phyloP scores from a whole-genome alignment of 345 rosid species.

The Pugionium dolabratum region DNA sequence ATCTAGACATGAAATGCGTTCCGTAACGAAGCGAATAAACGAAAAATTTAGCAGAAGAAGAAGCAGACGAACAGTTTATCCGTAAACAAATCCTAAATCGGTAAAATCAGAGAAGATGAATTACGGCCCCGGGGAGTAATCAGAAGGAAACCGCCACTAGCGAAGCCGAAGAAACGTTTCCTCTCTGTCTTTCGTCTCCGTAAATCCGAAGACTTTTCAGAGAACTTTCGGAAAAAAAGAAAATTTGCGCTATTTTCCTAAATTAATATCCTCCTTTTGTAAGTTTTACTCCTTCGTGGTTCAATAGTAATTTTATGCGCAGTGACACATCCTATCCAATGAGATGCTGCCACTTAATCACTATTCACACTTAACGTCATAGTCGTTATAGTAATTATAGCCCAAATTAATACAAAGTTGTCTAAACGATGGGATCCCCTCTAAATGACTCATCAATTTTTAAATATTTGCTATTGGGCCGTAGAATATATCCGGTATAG shows the following conservation, averaged over 20 bases:
- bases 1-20: conserved; percentile 21
- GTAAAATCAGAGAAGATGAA: conserved; percentile 2
- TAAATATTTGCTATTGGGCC: neutral
- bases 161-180: conserved; percentile 35
- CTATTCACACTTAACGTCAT: neutral
- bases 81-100: conserved; percentile 28
- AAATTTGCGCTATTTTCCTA: neutral
- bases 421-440: too few species aligned
- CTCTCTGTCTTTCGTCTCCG: conserved; percentile 31
- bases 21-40: conserved; percentile 12
- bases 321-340: conserved; percentile 41
- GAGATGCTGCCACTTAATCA: conserved; percentile 21
- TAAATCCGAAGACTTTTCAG: conserved; percentile 38
- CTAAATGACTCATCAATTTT: conserved; percentile 11
- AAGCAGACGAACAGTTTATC: conserved; percentile 9
- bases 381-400: neutral
- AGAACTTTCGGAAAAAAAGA: conserved; percentile 11
- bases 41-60: neutral
- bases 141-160: conserved; percentile 42
- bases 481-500: too few species aligned
- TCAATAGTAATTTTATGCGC: conserved; percentile 16
- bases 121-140: conserved; percentile 32
- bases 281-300: neutral
- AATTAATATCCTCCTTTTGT: neutral
- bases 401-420: neutral